Conservation (phyloP, 768 basidiomycete species). For the Trametes punicea region DNA sequence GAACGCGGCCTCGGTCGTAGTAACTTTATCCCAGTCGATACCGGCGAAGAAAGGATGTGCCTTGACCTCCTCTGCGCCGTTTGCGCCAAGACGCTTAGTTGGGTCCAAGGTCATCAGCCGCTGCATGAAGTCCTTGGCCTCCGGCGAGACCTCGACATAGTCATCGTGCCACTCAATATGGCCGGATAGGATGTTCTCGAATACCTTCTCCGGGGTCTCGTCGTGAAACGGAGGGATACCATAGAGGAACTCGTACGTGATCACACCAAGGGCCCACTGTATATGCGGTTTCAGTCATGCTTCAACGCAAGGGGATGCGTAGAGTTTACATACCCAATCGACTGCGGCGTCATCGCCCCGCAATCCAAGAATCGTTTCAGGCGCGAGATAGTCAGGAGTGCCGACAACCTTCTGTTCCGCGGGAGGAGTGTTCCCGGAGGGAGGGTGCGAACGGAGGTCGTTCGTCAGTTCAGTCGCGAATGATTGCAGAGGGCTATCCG, state of each 20-base stretch:
- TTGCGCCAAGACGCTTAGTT: conserved; percentile 71
- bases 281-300: conserved; percentile 16
- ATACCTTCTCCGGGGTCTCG: conserved; percentile 94
- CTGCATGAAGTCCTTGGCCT: conserved; percentile 89
- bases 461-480: conserved; percentile 84
- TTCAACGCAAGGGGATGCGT: conserved; percentile 14
- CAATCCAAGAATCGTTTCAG: conserved; percentile 92
- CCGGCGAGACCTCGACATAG: conserved; percentile 79
- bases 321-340: conserved; percentile 76
- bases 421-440: conserved; percentile 64
- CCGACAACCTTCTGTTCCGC: conserved; percentile 94
- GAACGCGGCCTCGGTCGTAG: conserved; percentile 86
- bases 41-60: conserved; percentile 85
- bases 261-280: conserved; percentile 98
- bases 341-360: conserved; percentile 93
- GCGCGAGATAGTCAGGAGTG: conserved; percentile 96
- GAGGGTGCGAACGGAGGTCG: conserved; percentile 76
- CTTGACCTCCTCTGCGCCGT: conserved; percentile 92
- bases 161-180: conserved; percentile 96
- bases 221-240: conserved; percentile 98
- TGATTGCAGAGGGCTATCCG: conserved; percentile 79
- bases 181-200: conserved; percentile 96
- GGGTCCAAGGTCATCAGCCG: conserved; percentile 82
- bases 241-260: conserved; percentile 97
- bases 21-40: conserved; percentile 93